These are phyloP conservation scores for Solanum gracilifrons DNA, from an alignment of 257 asterid species.

Conservation along the genomic window DNA sequence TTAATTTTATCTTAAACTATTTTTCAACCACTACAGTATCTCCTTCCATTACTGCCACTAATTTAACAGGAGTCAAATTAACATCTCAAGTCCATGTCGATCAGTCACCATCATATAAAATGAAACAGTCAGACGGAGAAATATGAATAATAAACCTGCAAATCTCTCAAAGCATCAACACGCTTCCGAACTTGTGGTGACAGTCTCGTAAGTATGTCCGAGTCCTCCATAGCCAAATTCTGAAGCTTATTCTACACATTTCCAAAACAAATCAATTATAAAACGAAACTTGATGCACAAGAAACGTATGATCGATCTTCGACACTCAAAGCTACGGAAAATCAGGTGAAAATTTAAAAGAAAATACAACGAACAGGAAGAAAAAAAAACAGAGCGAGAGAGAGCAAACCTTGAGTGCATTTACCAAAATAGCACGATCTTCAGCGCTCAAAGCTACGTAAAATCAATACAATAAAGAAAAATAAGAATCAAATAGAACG, in stretches of 20 bases:
- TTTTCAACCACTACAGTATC: not conserved
- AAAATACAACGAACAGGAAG: not conserved
- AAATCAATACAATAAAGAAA: not conserved
- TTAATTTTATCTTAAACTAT: no score
- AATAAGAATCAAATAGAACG: not conserved
- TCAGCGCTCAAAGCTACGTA: not conserved
- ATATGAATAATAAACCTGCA: constrained; percentile 40
- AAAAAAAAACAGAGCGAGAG: not conserved
- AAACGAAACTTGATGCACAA: not conserved
- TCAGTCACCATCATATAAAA: not conserved
- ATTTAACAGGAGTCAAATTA: not conserved
- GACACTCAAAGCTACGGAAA: not conserved
- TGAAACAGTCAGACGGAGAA: not conserved
- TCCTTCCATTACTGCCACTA: not conserved
- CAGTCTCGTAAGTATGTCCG: constrained; percentile 43
- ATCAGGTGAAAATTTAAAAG: not conserved
- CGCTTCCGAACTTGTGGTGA: constrained; percentile 60
- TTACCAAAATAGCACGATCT: not conserved
- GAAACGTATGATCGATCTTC: not conserved
- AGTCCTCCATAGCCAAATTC: constrained; percentile 49
- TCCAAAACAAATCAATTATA: not conserved
- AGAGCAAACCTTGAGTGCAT: not conserved
- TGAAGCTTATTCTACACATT: not conserved
- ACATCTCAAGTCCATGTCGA: not conserved
- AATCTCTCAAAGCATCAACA: constrained; percentile 50